Evolutionary conservation across 1,139 yeast genomes (phyloP), one percentile per base, ranked within the genome.

Genomic region (Sugiyamaella novakii): DNA sequence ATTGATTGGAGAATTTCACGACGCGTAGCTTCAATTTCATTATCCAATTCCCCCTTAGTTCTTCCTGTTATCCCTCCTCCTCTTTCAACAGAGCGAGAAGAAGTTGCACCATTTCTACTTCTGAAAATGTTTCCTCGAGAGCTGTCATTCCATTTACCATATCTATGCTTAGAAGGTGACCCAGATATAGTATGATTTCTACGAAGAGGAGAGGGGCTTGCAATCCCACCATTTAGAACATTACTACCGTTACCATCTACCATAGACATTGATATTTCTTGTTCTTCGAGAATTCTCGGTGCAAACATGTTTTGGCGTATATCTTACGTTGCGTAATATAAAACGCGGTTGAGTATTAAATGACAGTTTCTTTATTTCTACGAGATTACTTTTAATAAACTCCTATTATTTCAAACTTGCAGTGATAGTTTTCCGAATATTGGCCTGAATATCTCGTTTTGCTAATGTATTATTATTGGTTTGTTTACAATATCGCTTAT

Each of bases 1-100:
- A 42, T 7, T 14, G 46, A 42, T 18, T 33, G 39, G 7, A 42
- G 33, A 15, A 42, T 42, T 31, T 42, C 46, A 15, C 46, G 46
- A 8, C 39, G 17, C 12, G 46, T 34, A 15, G 46, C 31, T 22
- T 42, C 40, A 24, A 42, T 42, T n/a, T n/a, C n/a, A n/a, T n/a
- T n/a, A 15, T 28, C 21, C 6, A 17, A 11, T 10, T 3, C 29
- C 7, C n/a, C 29, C 3, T 36, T 36, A 6, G 10, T 27, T 27
- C 25, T 21, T 8, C 22, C 11, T 31, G 5, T 31, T 31, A n/a
- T n/a, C n/a, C n/a, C n/a, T n/a, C n/a, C n/a, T n/a, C n/a, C n/a
- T n/a, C n/a, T n/a, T n/a, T n/a, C n/a, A n/a, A n/a, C n/a, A n/a
- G n/a, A n/a, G n/a, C n/a, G n/a, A n/a, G n/a, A n/a, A n/a, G n/a